A percentile compares a stretch with the other conserved stretches of the same genome.
Evolutionary conservation across 345 rosid genomes (phyloP).

Genomic region (Rubroshorea leprosula): DNA sequence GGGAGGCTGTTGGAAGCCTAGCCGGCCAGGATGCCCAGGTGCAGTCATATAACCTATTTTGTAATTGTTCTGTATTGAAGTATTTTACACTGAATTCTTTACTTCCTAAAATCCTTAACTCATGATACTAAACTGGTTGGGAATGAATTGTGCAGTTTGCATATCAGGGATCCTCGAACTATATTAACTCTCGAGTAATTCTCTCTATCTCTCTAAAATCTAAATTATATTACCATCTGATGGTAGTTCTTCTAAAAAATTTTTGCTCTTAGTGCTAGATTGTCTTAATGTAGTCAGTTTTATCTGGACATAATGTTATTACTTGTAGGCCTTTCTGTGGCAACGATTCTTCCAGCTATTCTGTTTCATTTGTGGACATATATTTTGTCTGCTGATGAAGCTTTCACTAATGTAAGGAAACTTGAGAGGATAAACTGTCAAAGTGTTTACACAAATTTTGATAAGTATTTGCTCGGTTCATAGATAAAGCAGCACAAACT

Average conservation of each 20-base stretch:
- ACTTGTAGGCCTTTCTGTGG: neutral
- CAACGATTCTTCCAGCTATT: neutral
- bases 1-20: conserved; percentile 45
- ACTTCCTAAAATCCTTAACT: conserved; percentile 3
- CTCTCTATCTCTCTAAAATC: conserved; percentile 10
- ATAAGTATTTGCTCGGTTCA: neutral
- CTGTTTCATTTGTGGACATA: neutral
- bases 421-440: no score
- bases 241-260: no score
- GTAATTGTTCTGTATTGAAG: neutral
- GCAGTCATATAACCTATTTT: conserved; percentile 7
- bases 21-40: conserved; percentile 55
- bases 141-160: conserved; percentile 30
- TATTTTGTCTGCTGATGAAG: neutral
- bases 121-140: conserved; percentile 7
- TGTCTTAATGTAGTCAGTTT: neutral
- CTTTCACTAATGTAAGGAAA: no score
- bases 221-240: neutral
- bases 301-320: no score
- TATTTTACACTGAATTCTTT: conserved; percentile 3
- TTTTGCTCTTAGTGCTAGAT: neutral
- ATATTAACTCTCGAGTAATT: conserved; percentile 36
- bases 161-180: conserved; percentile 40
- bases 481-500: neutral
- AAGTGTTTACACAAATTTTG: no score